Base-by-base conservation (phyloP, 2,329 filamentous ascomycete species). In the Chrysosphaeria jannelii region DNA sequence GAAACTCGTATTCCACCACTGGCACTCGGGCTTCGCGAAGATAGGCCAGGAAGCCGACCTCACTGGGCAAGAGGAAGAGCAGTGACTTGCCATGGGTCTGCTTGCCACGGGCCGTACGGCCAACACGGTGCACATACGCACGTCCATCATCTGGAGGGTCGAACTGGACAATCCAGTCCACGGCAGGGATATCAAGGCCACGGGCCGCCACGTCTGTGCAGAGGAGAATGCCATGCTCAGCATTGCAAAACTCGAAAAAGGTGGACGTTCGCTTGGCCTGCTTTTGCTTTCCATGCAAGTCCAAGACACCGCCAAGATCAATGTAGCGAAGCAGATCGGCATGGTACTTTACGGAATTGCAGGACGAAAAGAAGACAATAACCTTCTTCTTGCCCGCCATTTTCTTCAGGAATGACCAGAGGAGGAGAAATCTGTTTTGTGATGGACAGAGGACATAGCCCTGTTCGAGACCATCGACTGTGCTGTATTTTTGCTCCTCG, bases 371-470 rank as follows among this genome's bases (percentile, higher is more conserved):
- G 53, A 93, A 93, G 29, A 93, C 79, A 40, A 93, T 90, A 31
- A 90, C 71, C 57, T 93, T 93, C 46, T 91, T 91, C 47, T 90
- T 91, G 55, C 79, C 81, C 26, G 71, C 53, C 47, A 89, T 76
- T 34, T 71, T 65, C 49, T 88, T 85, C 22, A 97, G 52, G 51
- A 97, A 91, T 1, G 75, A 81, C 50, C 89, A 93, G 13, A 97
- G 60, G 12, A 97, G 54, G 17, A 89, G 53, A 52, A 97, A 97
- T 13, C 85, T 69, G 47, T 81, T 78, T 44, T 93, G 79, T 5
- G 75, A 69, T 29, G 91, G 78, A 46, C 79, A 90, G 27, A 91
- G 53, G 11, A 91, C 72, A 41, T 91, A 97, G 27, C 85, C 85
- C 46, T 97, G 85, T 44, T 97, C 81, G 8, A 97, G 52, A 8